Percentiles rank a stretch among this genome's conserved stretches.
These are phyloP conservation scores for Xylaria longipes DNA, from an alignment of 495 filamentous ascomycete species.

Conservation along the genomic window DNA sequence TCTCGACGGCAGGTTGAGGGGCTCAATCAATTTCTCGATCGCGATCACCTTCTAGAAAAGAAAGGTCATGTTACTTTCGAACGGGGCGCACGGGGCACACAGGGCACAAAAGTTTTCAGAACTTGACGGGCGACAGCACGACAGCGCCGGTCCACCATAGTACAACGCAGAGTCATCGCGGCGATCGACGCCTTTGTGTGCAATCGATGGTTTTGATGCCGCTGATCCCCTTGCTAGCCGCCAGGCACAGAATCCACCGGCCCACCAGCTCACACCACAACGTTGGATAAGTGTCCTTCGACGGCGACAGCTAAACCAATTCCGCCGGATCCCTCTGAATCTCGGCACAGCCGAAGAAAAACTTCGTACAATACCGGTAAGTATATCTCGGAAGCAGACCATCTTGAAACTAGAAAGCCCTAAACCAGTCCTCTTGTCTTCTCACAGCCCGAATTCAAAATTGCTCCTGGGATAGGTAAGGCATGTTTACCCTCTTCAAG, in stretches of 20 bases:
- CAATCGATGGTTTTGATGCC: conserved; percentile 14
- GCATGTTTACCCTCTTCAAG: background rate
- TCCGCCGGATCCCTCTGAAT: background rate
- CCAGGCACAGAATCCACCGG: conserved; percentile 12
- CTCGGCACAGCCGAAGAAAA: background rate
- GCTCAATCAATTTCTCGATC: conserved; percentile 4
- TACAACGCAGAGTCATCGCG: background rate
- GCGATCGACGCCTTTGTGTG: conserved; percentile 20
- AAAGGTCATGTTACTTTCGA: conserved; percentile 2
- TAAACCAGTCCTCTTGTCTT: background rate
- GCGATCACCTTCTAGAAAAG: conserved; percentile 24
- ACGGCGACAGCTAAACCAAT: background rate
- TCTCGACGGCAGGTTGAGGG: no score
- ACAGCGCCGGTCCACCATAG: conserved; percentile 1
- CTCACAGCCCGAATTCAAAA: background rate
- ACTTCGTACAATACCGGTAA: conserved; percentile 6
- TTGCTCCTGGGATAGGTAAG: background rate
- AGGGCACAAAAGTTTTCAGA: conserved; percentile 11
- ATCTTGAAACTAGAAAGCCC: conserved; percentile 8
- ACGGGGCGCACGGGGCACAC: no score
- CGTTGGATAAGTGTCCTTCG: conserved; percentile 4
- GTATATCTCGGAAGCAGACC: background rate
- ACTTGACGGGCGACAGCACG: background rate
- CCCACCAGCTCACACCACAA: background rate
- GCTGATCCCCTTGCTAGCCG: background rate